Evolutionary conservation across 441 rosid genomes (phyloP).

Genomic region (Gossypium schwendimanii): DNA sequence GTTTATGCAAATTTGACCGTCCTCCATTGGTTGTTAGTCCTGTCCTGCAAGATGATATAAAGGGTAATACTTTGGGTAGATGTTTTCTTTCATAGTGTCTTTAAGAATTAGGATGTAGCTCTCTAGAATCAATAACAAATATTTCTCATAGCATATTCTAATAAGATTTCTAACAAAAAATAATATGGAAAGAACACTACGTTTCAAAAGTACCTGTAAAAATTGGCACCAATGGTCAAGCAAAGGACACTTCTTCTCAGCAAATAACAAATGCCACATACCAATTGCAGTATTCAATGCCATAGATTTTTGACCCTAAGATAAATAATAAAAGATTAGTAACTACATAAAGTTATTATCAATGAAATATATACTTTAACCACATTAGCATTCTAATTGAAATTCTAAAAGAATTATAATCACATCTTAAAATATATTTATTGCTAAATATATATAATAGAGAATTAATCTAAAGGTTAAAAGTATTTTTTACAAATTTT

Average conservation of each 20-base stretch:
- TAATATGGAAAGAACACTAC: background rate
- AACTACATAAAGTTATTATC: background rate
- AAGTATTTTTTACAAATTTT: no score
- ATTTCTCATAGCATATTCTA: no score
- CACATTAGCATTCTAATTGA: background rate
- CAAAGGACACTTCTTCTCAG: conserved; percentile 79
- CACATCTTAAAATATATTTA: background rate
- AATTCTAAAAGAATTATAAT: no score
- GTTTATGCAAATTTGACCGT: no score
- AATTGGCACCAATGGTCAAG: conserved; percentile 94
- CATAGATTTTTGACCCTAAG: conserved; percentile 91
- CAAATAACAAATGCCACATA: conserved; percentile 91
- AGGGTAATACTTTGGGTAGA: no score
- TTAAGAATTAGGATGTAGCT: no score
- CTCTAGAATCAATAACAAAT: no score
- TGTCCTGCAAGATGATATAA: no score
- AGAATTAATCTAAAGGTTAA: background rate
- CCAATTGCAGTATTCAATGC: conserved; percentile 96
- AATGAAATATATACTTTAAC: background rate
- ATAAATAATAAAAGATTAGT: conserved; percentile 1
- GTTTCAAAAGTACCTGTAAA: conserved; percentile 52
- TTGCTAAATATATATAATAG: no score
- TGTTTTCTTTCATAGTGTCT: no score
- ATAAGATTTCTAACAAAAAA: no score
- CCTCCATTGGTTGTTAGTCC: no score